phyloP scores from a whole-genome alignment of 139 green algal species.

The Marvania coccoides region DNA sequence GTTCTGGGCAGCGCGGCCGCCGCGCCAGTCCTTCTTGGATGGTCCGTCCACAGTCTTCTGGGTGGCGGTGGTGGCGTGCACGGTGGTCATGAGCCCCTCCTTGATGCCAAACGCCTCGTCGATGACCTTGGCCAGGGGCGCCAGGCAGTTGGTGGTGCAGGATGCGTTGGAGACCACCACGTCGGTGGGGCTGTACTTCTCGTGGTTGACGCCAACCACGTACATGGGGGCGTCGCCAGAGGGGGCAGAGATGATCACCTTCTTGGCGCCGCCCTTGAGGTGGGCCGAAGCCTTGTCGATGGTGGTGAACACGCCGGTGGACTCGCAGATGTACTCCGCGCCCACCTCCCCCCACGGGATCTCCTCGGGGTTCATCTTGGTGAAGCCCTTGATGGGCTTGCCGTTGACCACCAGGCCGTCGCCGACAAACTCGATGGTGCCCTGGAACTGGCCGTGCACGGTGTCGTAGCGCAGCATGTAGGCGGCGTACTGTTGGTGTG shows the following conservation, averaged over 20 bases:
- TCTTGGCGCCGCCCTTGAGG: conserved; percentile 84
- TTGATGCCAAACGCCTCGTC: conserved; percentile 80
- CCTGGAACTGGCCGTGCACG: conserved; percentile 63
- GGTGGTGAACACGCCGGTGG: conserved; percentile 91
- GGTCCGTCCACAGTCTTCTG: conserved; percentile 97
- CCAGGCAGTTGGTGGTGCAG: conserved; percentile 97
- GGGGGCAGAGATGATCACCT: conserved; percentile 92
- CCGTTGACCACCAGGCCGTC: conserved; percentile 62
- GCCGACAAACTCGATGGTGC: conserved; percentile 33
- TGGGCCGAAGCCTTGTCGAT: conserved; percentile 70
- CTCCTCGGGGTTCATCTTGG: conserved; percentile 65
- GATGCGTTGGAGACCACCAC: conserved; percentile 86
- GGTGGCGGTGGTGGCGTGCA: conserved; percentile 94
- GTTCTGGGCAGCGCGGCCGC: conserved; percentile 71
- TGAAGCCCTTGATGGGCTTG: conserved; percentile 60
- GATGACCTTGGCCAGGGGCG: conserved; percentile 89
- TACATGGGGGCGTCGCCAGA: conserved; percentile 89
- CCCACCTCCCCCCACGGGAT: conserved; percentile 76
- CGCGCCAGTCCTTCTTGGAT: conserved; percentile 94
- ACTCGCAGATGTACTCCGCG: conserved; percentile 84
- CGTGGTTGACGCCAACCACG: conserved; percentile 91
- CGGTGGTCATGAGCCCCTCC: conserved; percentile 42
- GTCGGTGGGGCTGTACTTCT: conserved; percentile 73
- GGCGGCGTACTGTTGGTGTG: conserved; percentile 29
- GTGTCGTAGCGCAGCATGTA: conserved; percentile 92